Evolutionary conservation across 257 asterid species (phyloP), one percentile per base, ranked within the genome.

Genomic region (Nyctanthes arbortristis): DNA sequence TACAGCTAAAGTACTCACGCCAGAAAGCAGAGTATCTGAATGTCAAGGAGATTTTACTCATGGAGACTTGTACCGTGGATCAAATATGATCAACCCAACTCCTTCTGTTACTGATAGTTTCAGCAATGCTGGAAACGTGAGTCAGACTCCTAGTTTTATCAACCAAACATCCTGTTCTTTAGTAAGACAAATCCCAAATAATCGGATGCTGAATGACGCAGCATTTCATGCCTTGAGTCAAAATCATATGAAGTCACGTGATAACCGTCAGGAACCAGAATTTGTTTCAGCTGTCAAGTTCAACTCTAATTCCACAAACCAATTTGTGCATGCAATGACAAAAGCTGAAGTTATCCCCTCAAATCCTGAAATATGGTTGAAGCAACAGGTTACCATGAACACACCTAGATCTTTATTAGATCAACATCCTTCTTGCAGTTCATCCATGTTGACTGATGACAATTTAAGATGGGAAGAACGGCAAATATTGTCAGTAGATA

Each of bases 311-410:
- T 22, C 64, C 31, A 70, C 27, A 45, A 61, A 64, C 72, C 84
- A 75, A 56, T 76, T 60, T 20, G 62, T 65, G 59, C 75, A 71
- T 65, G 72, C 75, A 61, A 71, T 68, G 36, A 60, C 62, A 56
- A 89, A 84, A 81, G 87, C 93, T 64, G 90, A 84, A 68, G 89
- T 87, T 65, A 81, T 77, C 67, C 81, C 89, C 35, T 79, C 85
- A 13, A 84, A 82, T 77, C 82, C 89, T 0, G 84, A 78, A 58
- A 65, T 74, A 8, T 85, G 90, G 95, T 78, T 30, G 73, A 82
- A 86, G 69, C 85, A 78, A 56, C 79, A 71, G 54, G 52, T 79
- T 73, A 73, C 80, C 25, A 37, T 62, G 7, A 40, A 73, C 45
- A 60, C 28, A 56, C 76, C 76, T 9, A 43, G 70, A 18, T 67